Conservation (phyloP, 352 stramenopile species). For the Plasmopara muralis region DNA sequence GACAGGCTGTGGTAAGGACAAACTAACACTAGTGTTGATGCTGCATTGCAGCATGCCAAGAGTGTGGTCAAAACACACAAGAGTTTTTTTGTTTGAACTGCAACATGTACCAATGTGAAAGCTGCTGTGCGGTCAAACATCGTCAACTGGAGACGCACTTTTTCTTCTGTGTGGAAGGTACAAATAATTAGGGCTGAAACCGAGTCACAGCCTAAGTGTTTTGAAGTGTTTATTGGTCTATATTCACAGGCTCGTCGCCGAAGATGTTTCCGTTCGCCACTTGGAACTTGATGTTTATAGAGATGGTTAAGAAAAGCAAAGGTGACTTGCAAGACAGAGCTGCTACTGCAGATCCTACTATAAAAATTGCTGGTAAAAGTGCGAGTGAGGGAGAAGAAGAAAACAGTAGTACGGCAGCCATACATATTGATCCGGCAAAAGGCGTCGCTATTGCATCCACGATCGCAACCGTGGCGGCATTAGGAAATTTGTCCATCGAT, state of each 20-base stretch:
- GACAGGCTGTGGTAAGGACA: not conserved
- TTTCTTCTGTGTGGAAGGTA: constrained; percentile 60
- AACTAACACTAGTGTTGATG: constrained; percentile 6
- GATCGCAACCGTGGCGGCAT: constrained; percentile 11
- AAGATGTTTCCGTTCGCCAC: constrained; percentile 37
- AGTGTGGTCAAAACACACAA: constrained; percentile 31
- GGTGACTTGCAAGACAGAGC: constrained; percentile 23
- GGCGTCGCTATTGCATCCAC: constrained; percentile 2
- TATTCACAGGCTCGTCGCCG: constrained; percentile 25
- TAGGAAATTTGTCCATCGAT: constrained; percentile 27
- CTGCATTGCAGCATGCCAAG: constrained; percentile 38
- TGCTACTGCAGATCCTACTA: constrained; percentile 1
- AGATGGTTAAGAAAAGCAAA: constrained; percentile 39
- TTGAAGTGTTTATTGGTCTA: not conserved
- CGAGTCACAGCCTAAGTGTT: not conserved
- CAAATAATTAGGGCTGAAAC: not conserved
- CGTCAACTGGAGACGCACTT: constrained; percentile 30
- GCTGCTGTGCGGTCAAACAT: constrained; percentile 42
- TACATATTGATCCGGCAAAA: constrained; percentile 21
- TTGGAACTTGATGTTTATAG: constrained; percentile 38
- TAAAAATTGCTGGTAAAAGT: not conserved
- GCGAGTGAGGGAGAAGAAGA: constrained; percentile 1
- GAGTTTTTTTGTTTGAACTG: constrained; percentile 60
- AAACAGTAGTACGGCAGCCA: constrained; percentile 5
- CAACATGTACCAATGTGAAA: constrained; percentile 48